Base-by-base conservation (phyloP, 2,329 filamentous ascomycete species). In the Colletotrichum scovillei region DNA sequence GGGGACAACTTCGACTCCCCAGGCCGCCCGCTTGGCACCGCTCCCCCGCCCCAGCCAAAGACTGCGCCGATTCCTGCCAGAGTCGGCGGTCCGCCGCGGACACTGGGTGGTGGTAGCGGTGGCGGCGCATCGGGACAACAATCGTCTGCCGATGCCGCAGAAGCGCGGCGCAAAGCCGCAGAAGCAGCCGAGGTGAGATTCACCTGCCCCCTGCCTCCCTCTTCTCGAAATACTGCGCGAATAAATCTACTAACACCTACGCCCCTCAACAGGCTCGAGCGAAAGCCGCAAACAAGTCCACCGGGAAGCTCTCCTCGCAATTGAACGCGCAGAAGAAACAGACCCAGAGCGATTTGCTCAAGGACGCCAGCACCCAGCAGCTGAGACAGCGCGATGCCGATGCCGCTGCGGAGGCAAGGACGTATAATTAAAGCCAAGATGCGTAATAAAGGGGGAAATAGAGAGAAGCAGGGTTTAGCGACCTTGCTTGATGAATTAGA, bases 101-200 rank as follows among this genome's bases (percentile, higher is more conserved):
- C 92, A 3, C 83, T 97, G 55, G 94, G 93, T 24, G 88, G 88
- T 56, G 79, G 80, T n/a, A 79, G 79, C 16, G 74, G 80, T 8
- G 74, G 77, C 52, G 53, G 76, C 9, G 76, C 77, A 28, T 80
- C 76, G 4, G 77, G 73, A n/a, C 52, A 74, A 52, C 60, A 67
- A n/a, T 49, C 19, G 38, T 74, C 76, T 53, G 77, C 76, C 38
- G 78, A 78, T 65, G 79, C 82, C 2, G 85, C 86, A 24, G 92
- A 95, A 80, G 92, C 94, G 42, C 88, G 92, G 72, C 88, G 86
- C 68, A 93, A 91, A 73, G 95, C 95, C 4, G 95, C 94, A 0
- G 89, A 91, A 76, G 95, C 95, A 65, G 95, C 95, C 73, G 94
- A 97, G 92, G 95, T 97, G 82, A 80, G 91, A 28, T 9, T 11